These are phyloP conservation scores for Tarenaya hassleriana DNA, from an alignment of 345 rosid species.

Conservation along the genomic window DNA sequence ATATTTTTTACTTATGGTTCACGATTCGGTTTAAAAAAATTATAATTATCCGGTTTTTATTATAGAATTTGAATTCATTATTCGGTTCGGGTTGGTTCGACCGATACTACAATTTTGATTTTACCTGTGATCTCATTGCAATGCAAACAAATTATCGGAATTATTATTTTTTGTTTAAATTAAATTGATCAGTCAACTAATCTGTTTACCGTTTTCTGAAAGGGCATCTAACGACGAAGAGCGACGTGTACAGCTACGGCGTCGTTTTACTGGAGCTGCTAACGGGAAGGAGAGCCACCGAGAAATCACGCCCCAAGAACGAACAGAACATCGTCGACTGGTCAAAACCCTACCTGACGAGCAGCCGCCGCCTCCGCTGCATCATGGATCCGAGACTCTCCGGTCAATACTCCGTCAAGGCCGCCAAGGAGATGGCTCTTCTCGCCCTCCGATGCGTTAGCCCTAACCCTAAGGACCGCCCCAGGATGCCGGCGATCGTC, in stretches of 20 bases:
- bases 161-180: too few relatives aligned
- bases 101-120: too few relatives aligned
- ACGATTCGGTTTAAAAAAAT: too few relatives aligned
- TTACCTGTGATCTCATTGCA: too few relatives aligned
- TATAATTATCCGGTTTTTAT: too few relatives aligned
- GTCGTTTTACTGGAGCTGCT: conserved; percentile 79
- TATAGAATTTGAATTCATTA: too few relatives aligned
- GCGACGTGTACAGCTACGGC: conserved; percentile 86
- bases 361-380: conserved; percentile 62
- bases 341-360: conserved; percentile 66
- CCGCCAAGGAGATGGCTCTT: conserved; percentile 67
- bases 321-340: conserved; percentile 82
- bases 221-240: conserved; percentile 90
- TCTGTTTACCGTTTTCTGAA: too few relatives aligned
- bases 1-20: too few relatives aligned
- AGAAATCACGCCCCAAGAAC: conserved; percentile 54
- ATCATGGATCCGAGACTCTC: conserved; percentile 70
- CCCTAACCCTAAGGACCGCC: conserved; percentile 81
- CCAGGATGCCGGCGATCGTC: conserved; percentile 62
- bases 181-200: too few relatives aligned
- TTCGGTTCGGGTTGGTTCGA: too few relatives aligned
- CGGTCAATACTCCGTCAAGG: conserved; percentile 81
- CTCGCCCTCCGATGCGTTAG: conserved; percentile 66
- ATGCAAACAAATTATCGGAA: too few relatives aligned
- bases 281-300: conserved; percentile 80